A percentile compares a stretch with the other conserved stretches of the same genome.
Evolutionary conservation across 371 early-diverging fungal species (phyloP).

Genomic region (Mortierella sp.): DNA sequence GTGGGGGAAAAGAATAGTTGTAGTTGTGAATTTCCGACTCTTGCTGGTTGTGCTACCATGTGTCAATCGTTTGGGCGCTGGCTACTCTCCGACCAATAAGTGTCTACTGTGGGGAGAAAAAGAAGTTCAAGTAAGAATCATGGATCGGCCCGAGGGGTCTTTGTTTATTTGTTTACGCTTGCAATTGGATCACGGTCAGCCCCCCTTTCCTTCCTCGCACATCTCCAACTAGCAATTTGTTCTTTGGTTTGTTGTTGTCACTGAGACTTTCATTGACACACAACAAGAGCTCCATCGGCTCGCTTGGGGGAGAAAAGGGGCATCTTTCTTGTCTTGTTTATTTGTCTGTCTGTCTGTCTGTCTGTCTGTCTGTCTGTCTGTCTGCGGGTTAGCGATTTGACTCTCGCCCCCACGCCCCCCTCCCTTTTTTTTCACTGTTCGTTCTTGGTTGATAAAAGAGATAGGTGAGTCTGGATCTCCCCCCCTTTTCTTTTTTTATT

Average conservation of each 20-base stretch:
- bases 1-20: too few species aligned
- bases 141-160: not conserved
- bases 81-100: too few species aligned
- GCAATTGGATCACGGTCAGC: constrained; percentile 1
- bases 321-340: not conserved
- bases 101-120: not conserved
- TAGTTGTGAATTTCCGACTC: too few species aligned
- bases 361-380: not conserved
- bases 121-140: not conserved
- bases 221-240: not conserved
- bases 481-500: not conserved
- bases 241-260: not conserved
- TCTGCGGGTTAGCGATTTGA: not conserved
- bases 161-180: constrained; percentile 16
- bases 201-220: not conserved
- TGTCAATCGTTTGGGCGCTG: too few species aligned
- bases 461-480: not conserved
- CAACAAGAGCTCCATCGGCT: not conserved
- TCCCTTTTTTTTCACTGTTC: not conserved
- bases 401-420: not conserved
- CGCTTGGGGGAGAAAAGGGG: constrained; percentile 3
- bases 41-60: too few species aligned
- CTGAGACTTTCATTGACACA: not conserved
- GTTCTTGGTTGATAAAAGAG: not conserved
- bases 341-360: not conserved